Evolutionary conservation across 768 basidiomycete species (phyloP).

Genomic region (Lactifluus pinguis): DNA sequence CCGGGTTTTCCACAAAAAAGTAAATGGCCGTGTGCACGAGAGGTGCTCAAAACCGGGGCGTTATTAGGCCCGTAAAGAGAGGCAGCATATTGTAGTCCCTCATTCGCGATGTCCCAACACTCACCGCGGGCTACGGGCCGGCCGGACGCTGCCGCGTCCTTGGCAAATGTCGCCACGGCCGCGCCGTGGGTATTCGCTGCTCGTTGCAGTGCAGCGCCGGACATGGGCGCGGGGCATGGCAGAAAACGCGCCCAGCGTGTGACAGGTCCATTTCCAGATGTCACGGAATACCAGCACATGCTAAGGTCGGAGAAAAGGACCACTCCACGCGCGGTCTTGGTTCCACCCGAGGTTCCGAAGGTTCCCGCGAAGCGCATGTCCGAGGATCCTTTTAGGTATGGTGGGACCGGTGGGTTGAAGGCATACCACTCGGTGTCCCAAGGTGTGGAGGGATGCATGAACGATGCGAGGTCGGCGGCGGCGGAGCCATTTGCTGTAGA

Average conservation of each 20-base stretch:
- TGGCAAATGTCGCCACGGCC: conserved; percentile 39
- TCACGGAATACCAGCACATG: conserved; percentile 39
- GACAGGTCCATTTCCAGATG: conserved; percentile 26
- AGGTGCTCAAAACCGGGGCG: conserved; percentile 38
- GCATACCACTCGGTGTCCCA: conserved; percentile 39
- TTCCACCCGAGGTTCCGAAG: conserved; percentile 25
- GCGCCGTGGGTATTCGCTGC: conserved; percentile 44
- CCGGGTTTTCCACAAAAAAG: conserved; percentile 36
- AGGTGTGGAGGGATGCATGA: conserved; percentile 33
- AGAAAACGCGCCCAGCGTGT: conserved; percentile 33
- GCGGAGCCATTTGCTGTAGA: conserved; percentile 27
- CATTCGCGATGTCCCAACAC: conserved; percentile 50
- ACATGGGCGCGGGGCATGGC: conserved; percentile 31
- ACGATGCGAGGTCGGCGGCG: conserved; percentile 37
- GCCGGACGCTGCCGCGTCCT: conserved; percentile 35
- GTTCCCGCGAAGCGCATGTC: conserved; percentile 25
- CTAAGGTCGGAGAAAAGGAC: conserved; percentile 42
- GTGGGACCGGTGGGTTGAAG: conserved; percentile 25
- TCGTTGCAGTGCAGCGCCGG: conserved; percentile 28
- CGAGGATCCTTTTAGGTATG: conserved; percentile 24
- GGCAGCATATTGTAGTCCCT: conserved; percentile 37
- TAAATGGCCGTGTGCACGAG: conserved; percentile 47
- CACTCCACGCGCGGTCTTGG: conserved; percentile 29
- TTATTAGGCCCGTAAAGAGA: conserved; percentile 33
- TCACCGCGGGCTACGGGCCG: conserved; percentile 42